Evolutionary conservation across 768 basidiomycete species (phyloP), one percentile per base, ranked within the genome.

Genomic region (Amanita muscaria): DNA sequence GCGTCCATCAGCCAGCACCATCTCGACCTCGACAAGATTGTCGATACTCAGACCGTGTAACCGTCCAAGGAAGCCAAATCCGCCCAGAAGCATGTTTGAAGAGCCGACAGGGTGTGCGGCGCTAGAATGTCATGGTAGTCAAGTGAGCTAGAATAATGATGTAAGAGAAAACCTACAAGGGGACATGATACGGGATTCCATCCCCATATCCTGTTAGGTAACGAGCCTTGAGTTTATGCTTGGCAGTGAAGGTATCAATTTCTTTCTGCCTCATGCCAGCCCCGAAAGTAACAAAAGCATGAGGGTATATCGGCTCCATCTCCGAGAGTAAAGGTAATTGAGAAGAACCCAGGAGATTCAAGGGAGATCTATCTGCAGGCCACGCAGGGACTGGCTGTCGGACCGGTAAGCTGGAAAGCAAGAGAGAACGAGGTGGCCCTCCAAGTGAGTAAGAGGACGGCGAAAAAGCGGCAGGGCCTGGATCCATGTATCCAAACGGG

Each of bases 1-100:
- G n/a, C 78, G 67, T 4, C 92, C 92, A 61, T 94, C 89, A 3
- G 90, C 85, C 14, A 92, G 71, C 2, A 96, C 92, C 64, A 92
- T 81, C 62, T 97, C 92, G 0, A 86, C 84, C 56, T 96, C 91
- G 4, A 93, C 84, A 19, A 94, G 65, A 57, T 86, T 88, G 59
- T 97, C 92, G 57, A 91, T 76, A 47, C 88, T 91, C 44, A 96
- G 68, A 5, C 92, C 92, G 50, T 83, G 76, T 53, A 90, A 63
- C 41, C 92, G 74, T 41, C 87, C 81, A 34, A 92, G 67, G 65
- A 94, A 78, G 1, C 92, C 92, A 55, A 94, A 94, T 1, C 92
- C 92, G 14, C 87, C 90, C 3, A 87, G 72, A 48, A 88, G 64
- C 84, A 88, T 84, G 47, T 84, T 76, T 8, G 81, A 79, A 42